A percentile compares a stretch with the other conserved stretches of the same genome.
phyloP scores from a whole-genome alignment of 768 basidiomycete species.

The Pleurotus sapidus region DNA sequence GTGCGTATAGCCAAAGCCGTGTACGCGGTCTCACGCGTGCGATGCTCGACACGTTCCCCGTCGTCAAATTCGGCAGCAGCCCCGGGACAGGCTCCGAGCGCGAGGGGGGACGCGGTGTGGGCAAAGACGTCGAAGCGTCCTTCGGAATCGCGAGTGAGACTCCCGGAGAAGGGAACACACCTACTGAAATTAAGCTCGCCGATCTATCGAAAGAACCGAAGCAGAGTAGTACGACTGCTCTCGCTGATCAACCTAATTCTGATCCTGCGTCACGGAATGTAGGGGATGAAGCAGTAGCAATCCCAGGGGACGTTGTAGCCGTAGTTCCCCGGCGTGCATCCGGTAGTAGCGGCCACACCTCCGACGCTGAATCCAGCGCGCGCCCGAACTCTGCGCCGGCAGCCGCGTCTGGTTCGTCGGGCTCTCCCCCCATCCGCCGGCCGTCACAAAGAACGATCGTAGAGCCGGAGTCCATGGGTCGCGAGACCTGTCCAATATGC shows the following conservation, averaged over 20 bases:
- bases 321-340: background rate
- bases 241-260: background rate
- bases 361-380: background rate
- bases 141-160: background rate
- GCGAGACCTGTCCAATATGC: constrained; percentile 93
- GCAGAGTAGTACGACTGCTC: background rate
- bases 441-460: constrained; percentile 30
- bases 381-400: constrained; percentile 5
- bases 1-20: constrained; percentile 52
- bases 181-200: background rate
- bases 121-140: constrained; percentile 1
- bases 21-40: constrained; percentile 88
- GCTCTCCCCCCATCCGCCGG: constrained; percentile 2
- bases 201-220: background rate
- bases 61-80: constrained; percentile 74
- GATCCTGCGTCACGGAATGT: too few relatives aligned
- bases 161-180: background rate
- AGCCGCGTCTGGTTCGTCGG: constrained; percentile 6
- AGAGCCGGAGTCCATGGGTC: constrained; percentile 66
- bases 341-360: background rate
- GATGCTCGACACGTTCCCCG: constrained; percentile 93
- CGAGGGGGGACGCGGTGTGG: background rate
- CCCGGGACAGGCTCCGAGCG: constrained; percentile 7
- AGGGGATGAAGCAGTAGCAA: background rate
- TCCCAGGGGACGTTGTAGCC: background rate